phyloP scores from a whole-genome alignment of 169 alveolate genomes.

The Toxoplasma gondii region DNA sequence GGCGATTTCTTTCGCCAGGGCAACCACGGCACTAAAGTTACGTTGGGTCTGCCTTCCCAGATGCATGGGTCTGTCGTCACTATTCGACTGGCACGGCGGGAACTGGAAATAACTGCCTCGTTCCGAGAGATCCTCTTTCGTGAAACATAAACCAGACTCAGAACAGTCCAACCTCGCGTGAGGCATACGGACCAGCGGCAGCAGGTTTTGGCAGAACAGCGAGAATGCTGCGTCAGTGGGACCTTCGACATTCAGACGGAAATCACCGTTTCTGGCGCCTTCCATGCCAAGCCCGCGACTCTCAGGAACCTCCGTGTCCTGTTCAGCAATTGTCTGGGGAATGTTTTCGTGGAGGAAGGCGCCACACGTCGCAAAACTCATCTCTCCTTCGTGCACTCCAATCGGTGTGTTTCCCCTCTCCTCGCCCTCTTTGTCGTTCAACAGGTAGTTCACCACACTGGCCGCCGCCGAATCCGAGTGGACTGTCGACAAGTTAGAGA shows the following conservation, averaged over 20 bases:
- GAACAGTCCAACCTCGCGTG: too few relatives aligned
- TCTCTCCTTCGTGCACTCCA: background rate
- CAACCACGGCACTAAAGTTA: background rate
- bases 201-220: too few relatives aligned
- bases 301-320: too few relatives aligned
- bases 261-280: too few relatives aligned
- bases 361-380: background rate
- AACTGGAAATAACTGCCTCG: background rate
- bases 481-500: background rate
- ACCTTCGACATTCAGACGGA: too few relatives aligned
- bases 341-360: too few relatives aligned
- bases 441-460: background rate
- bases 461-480: background rate
- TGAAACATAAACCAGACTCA: background rate
- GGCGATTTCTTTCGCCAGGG: background rate
- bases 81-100: background rate
- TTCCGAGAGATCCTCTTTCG: background rate
- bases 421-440: background rate
- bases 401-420: background rate
- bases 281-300: too few relatives aligned
- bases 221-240: too few relatives aligned
- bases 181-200: too few relatives aligned
- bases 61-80: too few relatives aligned
- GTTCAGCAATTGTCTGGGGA: too few relatives aligned
- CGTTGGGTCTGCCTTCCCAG: too few relatives aligned